Conservation (phyloP, 1,284 basidiomycete species). For the Fereydounia khargensis region DNA sequence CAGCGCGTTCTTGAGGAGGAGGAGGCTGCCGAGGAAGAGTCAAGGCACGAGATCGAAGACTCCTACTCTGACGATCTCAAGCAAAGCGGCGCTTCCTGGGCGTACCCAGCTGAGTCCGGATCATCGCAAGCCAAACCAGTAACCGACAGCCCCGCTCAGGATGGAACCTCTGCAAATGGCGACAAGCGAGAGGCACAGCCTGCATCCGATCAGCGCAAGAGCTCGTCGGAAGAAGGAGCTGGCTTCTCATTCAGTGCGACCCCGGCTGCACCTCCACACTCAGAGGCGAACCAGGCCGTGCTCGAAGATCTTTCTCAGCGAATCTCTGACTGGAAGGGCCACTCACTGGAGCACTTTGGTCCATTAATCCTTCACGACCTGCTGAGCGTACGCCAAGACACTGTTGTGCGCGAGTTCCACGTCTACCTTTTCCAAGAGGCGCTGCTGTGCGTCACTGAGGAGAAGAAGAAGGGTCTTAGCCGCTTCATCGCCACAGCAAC, state of each 20-base stretch:
- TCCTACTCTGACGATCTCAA: constrained; percentile 46
- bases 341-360: constrained; percentile 77
- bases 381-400: constrained; percentile 79
- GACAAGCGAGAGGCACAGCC: constrained; percentile 22
- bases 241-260: constrained; percentile 39
- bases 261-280: constrained; percentile 21
- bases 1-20: constrained; percentile 2
- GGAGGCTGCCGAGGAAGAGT: constrained; percentile 14
- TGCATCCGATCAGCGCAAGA: too few relatives aligned
- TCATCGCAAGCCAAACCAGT: too few relatives aligned
- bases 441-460: constrained; percentile 91
- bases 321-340: constrained; percentile 90
- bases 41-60: constrained; percentile 14
- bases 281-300: constrained; percentile 68
- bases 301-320: constrained; percentile 81
- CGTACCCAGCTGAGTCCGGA: too few relatives aligned
- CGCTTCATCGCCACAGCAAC: constrained; percentile 66
- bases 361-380: constrained; percentile 86
- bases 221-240: constrained; percentile 20
- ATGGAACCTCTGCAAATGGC: too few relatives aligned
- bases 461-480: constrained; percentile 73
- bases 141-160: too few relatives aligned
- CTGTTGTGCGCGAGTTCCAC: constrained; percentile 82
- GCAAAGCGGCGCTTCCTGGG: constrained; percentile 14
- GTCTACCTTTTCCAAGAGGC: constrained; percentile 96